phyloP scores from a whole-genome alignment of 441 rosid genomes.

The Pelargonium fulgidum region DNA sequence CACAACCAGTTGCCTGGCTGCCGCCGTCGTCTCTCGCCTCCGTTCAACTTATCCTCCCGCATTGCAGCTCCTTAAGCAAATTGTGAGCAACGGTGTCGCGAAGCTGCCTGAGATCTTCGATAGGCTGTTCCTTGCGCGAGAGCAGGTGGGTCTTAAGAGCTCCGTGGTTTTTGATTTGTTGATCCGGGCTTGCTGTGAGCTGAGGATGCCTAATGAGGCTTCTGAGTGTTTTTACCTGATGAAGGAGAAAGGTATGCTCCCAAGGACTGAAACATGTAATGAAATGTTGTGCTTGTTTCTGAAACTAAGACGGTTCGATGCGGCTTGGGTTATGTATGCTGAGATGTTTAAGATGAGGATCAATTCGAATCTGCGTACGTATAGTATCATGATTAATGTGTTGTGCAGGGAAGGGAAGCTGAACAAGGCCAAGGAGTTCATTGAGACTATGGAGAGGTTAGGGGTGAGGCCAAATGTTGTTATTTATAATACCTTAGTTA shows the following conservation, averaged over 20 bases:
- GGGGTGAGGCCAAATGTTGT: conserved; percentile 65
- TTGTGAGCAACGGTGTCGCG: conserved; percentile 21
- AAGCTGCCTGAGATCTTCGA: conserved; percentile 36
- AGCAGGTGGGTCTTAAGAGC: conserved; percentile 40
- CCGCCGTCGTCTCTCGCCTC: conserved; percentile 47
- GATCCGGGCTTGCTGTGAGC: conserved; percentile 52
- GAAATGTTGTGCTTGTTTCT: conserved; percentile 49
- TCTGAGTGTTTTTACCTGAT: conserved; percentile 54
- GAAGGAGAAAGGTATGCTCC: conserved; percentile 57
- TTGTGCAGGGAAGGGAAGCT: conserved; percentile 89
- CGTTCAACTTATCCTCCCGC: conserved; percentile 46
- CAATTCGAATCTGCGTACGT: conserved; percentile 59
- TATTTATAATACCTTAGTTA: conserved; percentile 68
- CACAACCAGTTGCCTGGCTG: conserved; percentile 51
- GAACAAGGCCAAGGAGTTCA: conserved; percentile 68
- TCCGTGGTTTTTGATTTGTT: conserved; percentile 48
- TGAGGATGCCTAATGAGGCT: conserved; percentile 55
- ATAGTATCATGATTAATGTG: conserved; percentile 77
- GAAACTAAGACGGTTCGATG: conserved; percentile 46
- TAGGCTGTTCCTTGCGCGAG: conserved; percentile 41
- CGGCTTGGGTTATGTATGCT: conserved; percentile 76
- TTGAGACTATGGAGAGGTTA: conserved; percentile 55
- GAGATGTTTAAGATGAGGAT: conserved; percentile 85
- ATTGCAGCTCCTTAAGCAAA: conserved; percentile 44
- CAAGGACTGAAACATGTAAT: conserved; percentile 67